A percentile compares a stretch with the other conserved stretches of the same genome.
phyloP scores from a whole-genome alignment of 2,329 filamentous ascomycete genomes.

The Cladophialophora carrionii region DNA sequence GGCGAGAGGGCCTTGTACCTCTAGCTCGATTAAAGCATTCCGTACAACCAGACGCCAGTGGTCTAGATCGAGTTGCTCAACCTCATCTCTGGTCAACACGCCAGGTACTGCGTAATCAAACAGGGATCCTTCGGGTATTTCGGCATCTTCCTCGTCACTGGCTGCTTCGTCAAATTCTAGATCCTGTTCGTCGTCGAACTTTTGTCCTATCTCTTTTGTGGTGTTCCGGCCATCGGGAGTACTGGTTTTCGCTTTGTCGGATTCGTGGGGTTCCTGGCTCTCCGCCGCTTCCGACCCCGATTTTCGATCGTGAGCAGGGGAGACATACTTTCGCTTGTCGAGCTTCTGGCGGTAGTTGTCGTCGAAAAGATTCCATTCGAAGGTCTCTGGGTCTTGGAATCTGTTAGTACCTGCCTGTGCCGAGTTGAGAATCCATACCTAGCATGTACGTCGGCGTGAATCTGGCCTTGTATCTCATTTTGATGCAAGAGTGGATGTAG shows the following conservation, averaged over 20 bases:
- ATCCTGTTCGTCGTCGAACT: conserved; percentile 37
- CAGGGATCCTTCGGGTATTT: conserved; percentile 43
- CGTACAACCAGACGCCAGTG: conserved; percentile 51
- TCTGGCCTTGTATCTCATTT: conserved; percentile 56
- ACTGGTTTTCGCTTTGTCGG: conserved; percentile 21
- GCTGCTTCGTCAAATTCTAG: conserved; percentile 37
- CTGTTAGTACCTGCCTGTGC: neutral
- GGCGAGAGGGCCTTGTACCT: conserved; percentile 38
- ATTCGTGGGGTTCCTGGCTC: conserved; percentile 1
- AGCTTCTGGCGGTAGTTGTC: conserved; percentile 48
- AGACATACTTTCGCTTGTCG: conserved; percentile 50
- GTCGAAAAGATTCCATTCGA: conserved; percentile 51
- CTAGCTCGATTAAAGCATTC: conserved; percentile 49
- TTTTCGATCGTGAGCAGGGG: conserved; percentile 47
- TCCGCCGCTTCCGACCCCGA: conserved; percentile 8
- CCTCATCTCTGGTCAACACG: conserved; percentile 48
- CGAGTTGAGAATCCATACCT: conserved; percentile 43
- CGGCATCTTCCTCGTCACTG: conserved; percentile 46
- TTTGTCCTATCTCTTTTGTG: conserved; percentile 28
- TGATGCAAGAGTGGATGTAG: conserved; percentile 63
- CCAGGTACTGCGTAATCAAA: conserved; percentile 54
- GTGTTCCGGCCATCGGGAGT: conserved; percentile 26
- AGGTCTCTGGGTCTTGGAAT: conserved; percentile 52
- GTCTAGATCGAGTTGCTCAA: conserved; percentile 49
- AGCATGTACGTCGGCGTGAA: conserved; percentile 55